These are phyloP conservation scores for Plenodomus biglobosus DNA, from an alignment of 2,329 filamentous ascomycete genomes.

Conservation along the genomic window DNA sequence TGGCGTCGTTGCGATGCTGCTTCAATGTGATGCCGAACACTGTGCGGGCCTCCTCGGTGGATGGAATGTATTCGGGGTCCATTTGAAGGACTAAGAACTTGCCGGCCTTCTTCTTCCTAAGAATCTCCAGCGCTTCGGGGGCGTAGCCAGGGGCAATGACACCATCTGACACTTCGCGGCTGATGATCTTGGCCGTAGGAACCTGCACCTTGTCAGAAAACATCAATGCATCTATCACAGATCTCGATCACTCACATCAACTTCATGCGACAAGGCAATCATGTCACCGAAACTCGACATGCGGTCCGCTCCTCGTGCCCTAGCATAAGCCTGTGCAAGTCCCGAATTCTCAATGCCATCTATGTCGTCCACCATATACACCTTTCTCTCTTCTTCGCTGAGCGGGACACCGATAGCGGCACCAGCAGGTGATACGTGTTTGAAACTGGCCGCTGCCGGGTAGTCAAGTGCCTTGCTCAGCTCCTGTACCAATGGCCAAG, in stretches of 20 bases:
- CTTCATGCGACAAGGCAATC: conserved; percentile 87
- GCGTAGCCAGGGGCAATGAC: conserved; percentile 90
- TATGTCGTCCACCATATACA: conserved; percentile 98
- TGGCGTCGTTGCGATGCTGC: conserved; percentile 90
- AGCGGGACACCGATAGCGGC: conserved; percentile 91
- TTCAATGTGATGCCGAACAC: conserved; percentile 87
- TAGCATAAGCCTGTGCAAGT: conserved; percentile 92
- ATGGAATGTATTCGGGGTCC: conserved; percentile 82
- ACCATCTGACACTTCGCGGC: conserved; percentile 95
- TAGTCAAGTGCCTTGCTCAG: conserved; percentile 83
- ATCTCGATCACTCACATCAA: conserved; percentile 59
- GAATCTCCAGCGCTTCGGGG: conserved; percentile 80
- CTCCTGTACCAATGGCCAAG: conserved; percentile 96
- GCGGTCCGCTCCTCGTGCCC: conserved; percentile 91
- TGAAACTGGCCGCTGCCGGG: conserved; percentile 95
- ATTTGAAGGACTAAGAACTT: conserved; percentile 97
- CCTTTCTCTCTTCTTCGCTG: conserved; percentile 84
- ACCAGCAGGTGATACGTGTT: conserved; percentile 93
- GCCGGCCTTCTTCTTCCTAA: conserved; percentile 97
- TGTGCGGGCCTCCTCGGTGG: conserved; percentile 73
- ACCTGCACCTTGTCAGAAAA: conserved; percentile 41
- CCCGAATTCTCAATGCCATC: conserved; percentile 80
- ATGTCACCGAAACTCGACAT: conserved; percentile 99
- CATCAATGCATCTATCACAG: not conserved
- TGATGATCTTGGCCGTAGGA: conserved; percentile 95